A percentile compares a stretch with the other conserved stretches of the same genome.
phyloP scores from a whole-genome alignment of 2,329 filamentous ascomycete genomes.

The Pleomassaria siparia region DNA sequence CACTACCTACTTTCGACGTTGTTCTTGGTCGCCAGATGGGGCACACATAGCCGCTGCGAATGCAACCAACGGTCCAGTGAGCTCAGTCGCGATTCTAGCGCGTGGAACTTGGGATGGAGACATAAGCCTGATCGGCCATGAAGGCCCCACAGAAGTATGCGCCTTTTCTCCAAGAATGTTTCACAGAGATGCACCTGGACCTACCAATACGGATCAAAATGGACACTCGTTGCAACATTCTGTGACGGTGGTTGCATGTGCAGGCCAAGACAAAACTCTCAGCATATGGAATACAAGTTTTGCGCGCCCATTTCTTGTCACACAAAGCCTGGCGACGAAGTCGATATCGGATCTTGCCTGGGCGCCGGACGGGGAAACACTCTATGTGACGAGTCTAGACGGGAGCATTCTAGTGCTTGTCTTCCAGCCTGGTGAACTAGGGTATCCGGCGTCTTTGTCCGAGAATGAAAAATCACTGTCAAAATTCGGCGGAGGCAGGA shows the following conservation, averaged over 20 bases:
- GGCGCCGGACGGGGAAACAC: constrained; percentile 84
- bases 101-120: constrained; percentile 92
- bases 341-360: constrained; percentile 93
- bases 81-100: constrained; percentile 93
- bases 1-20: constrained; percentile 94
- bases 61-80: constrained; percentile 94
- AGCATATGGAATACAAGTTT: constrained; percentile 98
- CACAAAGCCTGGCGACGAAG: constrained; percentile 85
- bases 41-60: constrained; percentile 97
- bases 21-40: constrained; percentile 96
- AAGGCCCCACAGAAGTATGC: constrained; percentile 95
- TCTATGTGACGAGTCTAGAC: constrained; percentile 86
- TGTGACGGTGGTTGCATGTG: constrained; percentile 95
- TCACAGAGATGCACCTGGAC: constrained; percentile 64
- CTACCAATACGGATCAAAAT: constrained; percentile 51
- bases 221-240: constrained; percentile 46
- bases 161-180: constrained; percentile 95
- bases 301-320: constrained; percentile 83
- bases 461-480: constrained; percentile 92
- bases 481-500: constrained; percentile 86
- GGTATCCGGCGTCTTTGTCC: constrained; percentile 80
- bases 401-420: constrained; percentile 80
- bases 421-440: constrained; percentile 85
- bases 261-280: constrained; percentile 92
- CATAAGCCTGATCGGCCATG: constrained; percentile 95